Evolutionary conservation across 2,329 filamentous ascomycete species (phyloP).

Genomic region (Dryadomyces quercus-mongolicae): DNA sequence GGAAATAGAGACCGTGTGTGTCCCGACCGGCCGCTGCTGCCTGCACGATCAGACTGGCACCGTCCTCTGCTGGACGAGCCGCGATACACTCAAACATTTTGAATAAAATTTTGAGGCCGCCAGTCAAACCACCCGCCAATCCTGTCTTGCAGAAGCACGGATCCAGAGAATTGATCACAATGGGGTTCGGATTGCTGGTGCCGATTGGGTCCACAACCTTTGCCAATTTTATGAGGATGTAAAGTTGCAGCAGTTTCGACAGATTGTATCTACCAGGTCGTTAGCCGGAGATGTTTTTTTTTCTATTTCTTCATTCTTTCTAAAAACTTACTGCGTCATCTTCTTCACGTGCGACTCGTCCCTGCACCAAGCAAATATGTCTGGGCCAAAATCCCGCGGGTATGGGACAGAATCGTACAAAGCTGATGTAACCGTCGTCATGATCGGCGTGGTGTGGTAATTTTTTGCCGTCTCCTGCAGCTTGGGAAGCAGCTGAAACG

Average conservation of each 20-base stretch:
- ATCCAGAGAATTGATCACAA: slow-evolving; percentile 14
- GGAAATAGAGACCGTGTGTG: no score
- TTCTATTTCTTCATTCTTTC: no score
- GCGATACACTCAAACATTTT: no score
- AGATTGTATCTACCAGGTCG: not conserved
- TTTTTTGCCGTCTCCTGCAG: slow-evolving; percentile 8
- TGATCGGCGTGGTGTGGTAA: slow-evolving; percentile 3
- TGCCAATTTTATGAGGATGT: not conserved
- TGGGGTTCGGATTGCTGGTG: slow-evolving; percentile 1
- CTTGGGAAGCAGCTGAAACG: slow-evolving; percentile 8
- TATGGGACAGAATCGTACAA: not conserved
- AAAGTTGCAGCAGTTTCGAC: not conserved
- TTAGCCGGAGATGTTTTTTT: no score
- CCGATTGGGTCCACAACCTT: not conserved
- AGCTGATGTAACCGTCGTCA: not conserved
- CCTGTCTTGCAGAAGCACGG: slow-evolving; percentile 7
- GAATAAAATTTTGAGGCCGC: no score
- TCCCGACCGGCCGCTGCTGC: no score
- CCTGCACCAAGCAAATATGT: not conserved
- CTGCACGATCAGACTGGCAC: no score
- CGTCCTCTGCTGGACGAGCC: no score
- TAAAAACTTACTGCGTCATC: slow-evolving; percentile 7
- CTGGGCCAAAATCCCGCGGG: not conserved
- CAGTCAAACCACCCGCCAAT: no score
- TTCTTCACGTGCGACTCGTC: slow-evolving; percentile 7